Base-by-base conservation (phyloP, 2,329 filamentous ascomycete species). In the Penicillium sp. region DNA sequence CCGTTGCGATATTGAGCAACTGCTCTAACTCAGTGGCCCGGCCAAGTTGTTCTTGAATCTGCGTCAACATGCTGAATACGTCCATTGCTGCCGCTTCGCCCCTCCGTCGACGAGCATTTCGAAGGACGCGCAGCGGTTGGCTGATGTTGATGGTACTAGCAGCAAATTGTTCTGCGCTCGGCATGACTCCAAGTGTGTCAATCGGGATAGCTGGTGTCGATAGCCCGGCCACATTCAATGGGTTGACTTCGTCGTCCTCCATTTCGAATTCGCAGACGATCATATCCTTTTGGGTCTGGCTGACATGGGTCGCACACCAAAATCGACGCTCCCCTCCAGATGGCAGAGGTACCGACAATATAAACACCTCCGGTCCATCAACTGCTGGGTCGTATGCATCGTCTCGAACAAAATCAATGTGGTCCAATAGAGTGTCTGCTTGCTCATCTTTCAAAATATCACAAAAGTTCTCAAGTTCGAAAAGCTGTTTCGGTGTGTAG, bases 31-130 rank as follows among this genome's bases (percentile, higher is more conserved):
- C 86, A 0, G 84, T 78, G 1, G 91, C 89, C 20, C 65, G 59
- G 2, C 52, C 56, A 6, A 96, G 77, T 68, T 96, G 91, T 62
- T 96, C 90, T 67, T 96, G 91, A 1, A 96, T 88, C 67, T 96
- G 91, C 1, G 89, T 90, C 83, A 96, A 89, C 58, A 96, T 91
- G 69, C 94, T 91, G 69, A 95, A 95, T 0, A 95, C 89, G 62
- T 95, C 90, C 90, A 96, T 94, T 0, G 89, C 92, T 0, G 89
- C 89, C 4, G 90, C 88, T 64, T 94, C 89, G 5, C 89, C 89
- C 59, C 85, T 84, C 43, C 87, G 80, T 64, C 89, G 90, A 8
- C 90, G 82, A 0, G 90, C 88, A 65, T 86, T 90, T 29, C 89
- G 79, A 20, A 94, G 68, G 1, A 94, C 84, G 30, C 90, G 80